A percentile compares a stretch with the other conserved stretches of the same genome.
These are phyloP conservation scores for Sclerospora graminicola DNA, from an alignment of 352 stramenopile species.

Conservation along the genomic window DNA sequence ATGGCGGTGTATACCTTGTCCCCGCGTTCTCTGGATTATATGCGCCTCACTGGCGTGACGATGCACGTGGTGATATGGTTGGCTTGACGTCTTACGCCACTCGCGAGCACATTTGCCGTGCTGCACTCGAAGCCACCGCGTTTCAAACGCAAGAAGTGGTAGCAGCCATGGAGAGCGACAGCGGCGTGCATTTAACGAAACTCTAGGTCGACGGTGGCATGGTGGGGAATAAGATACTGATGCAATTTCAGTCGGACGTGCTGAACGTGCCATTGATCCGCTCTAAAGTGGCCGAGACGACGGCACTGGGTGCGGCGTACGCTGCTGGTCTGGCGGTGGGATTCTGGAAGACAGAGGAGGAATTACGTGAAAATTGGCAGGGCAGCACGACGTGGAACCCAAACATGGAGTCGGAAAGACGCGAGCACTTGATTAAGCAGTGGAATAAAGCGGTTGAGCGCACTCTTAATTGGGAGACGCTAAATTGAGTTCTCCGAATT, in stretches of 20 bases:
- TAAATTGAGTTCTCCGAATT: too few species aligned
- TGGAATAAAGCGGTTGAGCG: conserved; percentile 80
- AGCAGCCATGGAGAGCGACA: conserved; percentile 90
- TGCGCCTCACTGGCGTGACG: conserved; percentile 93
- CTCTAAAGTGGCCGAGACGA: conserved; percentile 95
- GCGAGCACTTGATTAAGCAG: conserved; percentile 48
- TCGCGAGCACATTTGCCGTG: conserved; percentile 92
- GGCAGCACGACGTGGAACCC: conserved; percentile 63
- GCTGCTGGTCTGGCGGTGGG: conserved; percentile 94
- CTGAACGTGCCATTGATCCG: conserved; percentile 89
- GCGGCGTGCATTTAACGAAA: conserved; percentile 80
- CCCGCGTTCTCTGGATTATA: conserved; percentile 97
- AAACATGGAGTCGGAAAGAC: conserved; percentile 50
- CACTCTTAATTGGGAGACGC: conserved; percentile 82
- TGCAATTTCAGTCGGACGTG: conserved; percentile 98
- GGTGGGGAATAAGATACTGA: conserved; percentile 94
- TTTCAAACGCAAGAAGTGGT: conserved; percentile 95
- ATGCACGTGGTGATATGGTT: conserved; percentile 94
- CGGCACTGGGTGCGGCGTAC: conserved; percentile 94
- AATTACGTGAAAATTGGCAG: conserved; percentile 79
- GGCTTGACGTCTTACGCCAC: conserved; percentile 93
- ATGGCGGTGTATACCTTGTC: conserved; percentile 97
- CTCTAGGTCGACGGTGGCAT: conserved; percentile 97
- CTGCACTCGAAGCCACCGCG: conserved; percentile 92
- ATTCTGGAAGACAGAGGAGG: conserved; percentile 88